These are phyloP conservation scores for Cryptosporidium ryanae DNA, from an alignment of 169 alveolate species.

Conservation along the genomic window DNA sequence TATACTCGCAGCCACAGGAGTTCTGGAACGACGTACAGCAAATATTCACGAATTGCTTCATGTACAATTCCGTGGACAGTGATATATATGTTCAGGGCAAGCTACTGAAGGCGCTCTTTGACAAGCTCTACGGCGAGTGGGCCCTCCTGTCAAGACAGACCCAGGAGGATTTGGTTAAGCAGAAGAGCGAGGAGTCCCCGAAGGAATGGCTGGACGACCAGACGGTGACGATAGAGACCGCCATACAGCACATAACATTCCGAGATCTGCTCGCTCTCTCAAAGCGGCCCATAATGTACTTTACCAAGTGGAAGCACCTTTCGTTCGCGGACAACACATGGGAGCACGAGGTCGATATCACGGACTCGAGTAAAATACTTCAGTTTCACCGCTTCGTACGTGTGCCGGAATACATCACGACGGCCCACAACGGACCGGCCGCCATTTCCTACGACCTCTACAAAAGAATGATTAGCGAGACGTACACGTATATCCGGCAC, in stretches of 20 bases:
- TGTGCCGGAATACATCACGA: constrained; percentile 66
- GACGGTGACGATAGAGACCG: constrained; percentile 63
- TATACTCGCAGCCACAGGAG: constrained; percentile 75
- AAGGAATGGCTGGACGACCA: constrained; percentile 68
- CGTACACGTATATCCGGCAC: constrained; percentile 66
- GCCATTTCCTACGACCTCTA: constrained; percentile 62
- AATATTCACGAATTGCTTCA: constrained; percentile 69
- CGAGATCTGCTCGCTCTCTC: constrained; percentile 61
- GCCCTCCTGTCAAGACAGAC: constrained; percentile 76
- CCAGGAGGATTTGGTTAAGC: constrained; percentile 74
- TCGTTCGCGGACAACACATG: constrained; percentile 67
- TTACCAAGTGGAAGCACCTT: constrained; percentile 70
- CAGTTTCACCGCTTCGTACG: constrained; percentile 68
- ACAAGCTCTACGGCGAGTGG: constrained; percentile 76
- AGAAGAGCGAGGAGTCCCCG: constrained; percentile 71
- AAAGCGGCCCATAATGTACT: constrained; percentile 64
- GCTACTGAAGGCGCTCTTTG: constrained; percentile 74
- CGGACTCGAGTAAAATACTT: constrained; percentile 51
- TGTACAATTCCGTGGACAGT: constrained; percentile 74
- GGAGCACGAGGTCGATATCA: constrained; percentile 73
- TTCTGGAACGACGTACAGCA: constrained; percentile 77
- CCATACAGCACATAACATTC: constrained; percentile 65
- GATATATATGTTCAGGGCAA: constrained; percentile 74
- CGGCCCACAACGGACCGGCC: constrained; percentile 73
- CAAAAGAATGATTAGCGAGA: constrained; percentile 67